A percentile compares a stretch with the other conserved stretches of the same genome.
These are phyloP conservation scores for Excoecaria cochinchinensis DNA, from an alignment of 345 rosid genomes.

Conservation along the genomic window DNA sequence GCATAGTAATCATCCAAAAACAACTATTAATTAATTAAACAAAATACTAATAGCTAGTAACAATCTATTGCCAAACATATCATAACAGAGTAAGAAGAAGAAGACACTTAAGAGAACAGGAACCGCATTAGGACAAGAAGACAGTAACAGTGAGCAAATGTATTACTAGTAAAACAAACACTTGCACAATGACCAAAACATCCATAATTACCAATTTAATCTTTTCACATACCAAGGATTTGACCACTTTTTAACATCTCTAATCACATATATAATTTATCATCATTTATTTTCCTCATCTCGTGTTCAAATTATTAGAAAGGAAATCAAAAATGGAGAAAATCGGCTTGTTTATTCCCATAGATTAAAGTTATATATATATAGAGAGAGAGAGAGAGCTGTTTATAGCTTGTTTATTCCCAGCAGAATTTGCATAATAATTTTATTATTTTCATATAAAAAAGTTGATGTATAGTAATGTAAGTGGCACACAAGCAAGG, in stretches of 20 bases:
- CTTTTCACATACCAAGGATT: not conserved
- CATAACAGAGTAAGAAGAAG: not conserved
- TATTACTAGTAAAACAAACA: not conserved
- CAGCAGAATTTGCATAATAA: too few species aligned
- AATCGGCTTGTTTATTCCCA: not conserved
- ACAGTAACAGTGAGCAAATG: slow-evolving; percentile 4
- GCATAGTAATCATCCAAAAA: not conserved
- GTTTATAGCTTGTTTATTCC: too few species aligned
- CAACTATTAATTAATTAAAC: not conserved
- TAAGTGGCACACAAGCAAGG: too few species aligned
- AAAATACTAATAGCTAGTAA: not conserved
- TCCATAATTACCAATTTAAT: not conserved
- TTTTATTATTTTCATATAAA: too few species aligned
- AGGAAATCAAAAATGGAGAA: too few species aligned
- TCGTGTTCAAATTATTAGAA: not conserved
- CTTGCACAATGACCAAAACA: not conserved
- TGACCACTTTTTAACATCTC: slow-evolving; percentile 7
- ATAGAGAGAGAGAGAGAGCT: too few species aligned
- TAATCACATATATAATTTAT: not conserved
- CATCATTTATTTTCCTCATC: not conserved
- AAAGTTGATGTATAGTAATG: too few species aligned
- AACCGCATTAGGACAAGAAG: not conserved
- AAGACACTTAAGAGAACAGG: not conserved
- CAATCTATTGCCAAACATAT: too few species aligned
- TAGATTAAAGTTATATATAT: too few species aligned